phyloP scores from a whole-genome alignment of 352 stramenopile genomes.

The Phytophthora meadii region DNA sequence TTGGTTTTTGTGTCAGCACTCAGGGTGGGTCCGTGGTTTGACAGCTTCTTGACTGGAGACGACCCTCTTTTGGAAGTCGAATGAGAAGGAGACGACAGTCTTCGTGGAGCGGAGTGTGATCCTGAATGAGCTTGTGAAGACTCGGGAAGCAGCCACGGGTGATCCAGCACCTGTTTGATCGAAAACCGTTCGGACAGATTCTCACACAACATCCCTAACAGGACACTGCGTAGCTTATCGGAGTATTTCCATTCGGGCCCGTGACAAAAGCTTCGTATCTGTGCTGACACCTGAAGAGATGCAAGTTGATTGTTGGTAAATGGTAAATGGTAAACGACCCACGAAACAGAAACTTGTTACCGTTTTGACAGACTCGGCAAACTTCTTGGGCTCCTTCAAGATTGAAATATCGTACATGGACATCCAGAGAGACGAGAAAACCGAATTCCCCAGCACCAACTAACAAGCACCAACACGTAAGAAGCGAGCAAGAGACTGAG shows the following conservation, averaged over 20 bases:
- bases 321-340: neutral
- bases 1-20: neutral
- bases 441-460: slow-evolving; percentile 76
- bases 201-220: slow-evolving; percentile 55
- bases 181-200: slow-evolving; percentile 46
- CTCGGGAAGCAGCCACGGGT: slow-evolving; percentile 54
- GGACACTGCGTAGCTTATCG: slow-evolving; percentile 40
- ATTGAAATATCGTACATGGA: slow-evolving; percentile 78
- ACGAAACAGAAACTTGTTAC: slow-evolving; percentile 11
- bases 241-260: slow-evolving; percentile 60
- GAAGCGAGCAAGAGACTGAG: neutral
- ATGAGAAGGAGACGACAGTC: slow-evolving; percentile 11
- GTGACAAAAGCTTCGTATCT: slow-evolving; percentile 40
- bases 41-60: slow-evolving; percentile 31
- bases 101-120: neutral
- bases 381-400: slow-evolving; percentile 68
- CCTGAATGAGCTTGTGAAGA: neutral
- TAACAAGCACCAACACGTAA: slow-evolving; percentile 25
- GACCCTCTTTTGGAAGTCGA: neutral
- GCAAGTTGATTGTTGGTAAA: neutral
- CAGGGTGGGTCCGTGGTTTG: slow-evolving; percentile 1
- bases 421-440: slow-evolving; percentile 91
- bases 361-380: slow-evolving; percentile 44
- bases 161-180: slow-evolving; percentile 54
- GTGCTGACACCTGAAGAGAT: slow-evolving; percentile 33